Percentiles rank a stretch among this genome's conserved stretches.
Evolutionary conservation across 176 grass and related monocot genomes (phyloP).

Genomic region (Raddia distichophylla): DNA sequence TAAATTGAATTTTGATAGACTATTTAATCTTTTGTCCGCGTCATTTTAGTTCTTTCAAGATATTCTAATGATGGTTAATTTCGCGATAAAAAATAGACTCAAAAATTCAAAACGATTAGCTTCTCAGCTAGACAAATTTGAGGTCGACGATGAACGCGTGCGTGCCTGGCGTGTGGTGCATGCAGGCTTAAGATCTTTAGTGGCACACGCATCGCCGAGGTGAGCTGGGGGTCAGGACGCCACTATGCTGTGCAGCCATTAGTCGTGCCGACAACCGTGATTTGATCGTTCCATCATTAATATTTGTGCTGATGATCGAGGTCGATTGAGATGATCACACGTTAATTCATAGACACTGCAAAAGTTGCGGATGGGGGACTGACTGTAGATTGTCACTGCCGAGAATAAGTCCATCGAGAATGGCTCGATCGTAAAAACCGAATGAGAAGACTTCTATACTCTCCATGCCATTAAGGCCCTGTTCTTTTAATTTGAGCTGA

Average conservation of each 20-base stretch:
- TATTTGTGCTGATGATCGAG: neutral
- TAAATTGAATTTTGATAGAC: too few species aligned
- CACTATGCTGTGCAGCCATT: neutral
- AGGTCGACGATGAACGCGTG: neutral
- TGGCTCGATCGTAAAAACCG: neutral
- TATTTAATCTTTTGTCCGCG: too few species aligned
- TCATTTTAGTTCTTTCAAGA: too few species aligned
- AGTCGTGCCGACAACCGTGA: constrained; percentile 43
- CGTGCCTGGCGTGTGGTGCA: neutral
- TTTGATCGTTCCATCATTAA: neutral
- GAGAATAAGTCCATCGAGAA: neutral
- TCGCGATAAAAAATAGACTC: too few species aligned
- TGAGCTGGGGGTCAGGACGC: neutral
- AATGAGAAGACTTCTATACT: too few species aligned
- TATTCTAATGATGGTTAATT: too few species aligned
- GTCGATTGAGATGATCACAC: neutral
- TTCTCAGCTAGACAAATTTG: neutral
- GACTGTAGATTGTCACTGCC: neutral
- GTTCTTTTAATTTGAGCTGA: too few species aligned
- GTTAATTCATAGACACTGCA: neutral
- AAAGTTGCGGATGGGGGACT: neutral
- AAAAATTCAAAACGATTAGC: too few species aligned
- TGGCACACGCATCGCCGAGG: neutral
- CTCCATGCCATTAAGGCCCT: neutral
- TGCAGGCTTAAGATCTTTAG: constrained; percentile 28